Percentiles rank a stretch among this genome's conserved stretches.
These are phyloP conservation scores for Delonix regia DNA, from an alignment of 306 rosid genomes.

Conservation along the genomic window DNA sequence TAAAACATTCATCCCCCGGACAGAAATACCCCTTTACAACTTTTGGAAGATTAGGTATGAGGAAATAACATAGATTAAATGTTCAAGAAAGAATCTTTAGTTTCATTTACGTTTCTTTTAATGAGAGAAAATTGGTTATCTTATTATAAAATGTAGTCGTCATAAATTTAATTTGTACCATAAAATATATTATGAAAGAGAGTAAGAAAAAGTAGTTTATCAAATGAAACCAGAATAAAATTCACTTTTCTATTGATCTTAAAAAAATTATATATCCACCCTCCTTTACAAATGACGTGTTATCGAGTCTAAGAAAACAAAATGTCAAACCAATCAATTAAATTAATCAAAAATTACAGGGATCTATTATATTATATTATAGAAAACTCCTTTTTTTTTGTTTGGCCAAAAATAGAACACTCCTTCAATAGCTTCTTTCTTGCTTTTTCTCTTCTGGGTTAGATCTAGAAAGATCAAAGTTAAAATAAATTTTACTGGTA, in stretches of 20 bases:
- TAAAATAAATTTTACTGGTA: not conserved
- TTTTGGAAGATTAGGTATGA: not conserved
- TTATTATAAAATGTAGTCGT: too few species aligned
- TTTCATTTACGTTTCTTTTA: too few species aligned
- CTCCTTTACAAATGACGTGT: not conserved
- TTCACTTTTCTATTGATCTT: too few species aligned
- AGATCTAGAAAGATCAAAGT: slow-evolving; percentile 1
- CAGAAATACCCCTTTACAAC: not conserved
- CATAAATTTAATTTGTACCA: too few species aligned
- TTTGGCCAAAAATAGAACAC: too few species aligned
- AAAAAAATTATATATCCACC: too few species aligned
- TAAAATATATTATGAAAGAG: too few species aligned
- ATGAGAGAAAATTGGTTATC: too few species aligned
- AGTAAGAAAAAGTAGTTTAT: too few species aligned
- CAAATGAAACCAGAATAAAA: too few species aligned
- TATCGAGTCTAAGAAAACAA: not conserved
- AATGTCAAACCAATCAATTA: not conserved
- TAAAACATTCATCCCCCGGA: not conserved
- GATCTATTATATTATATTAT: not conserved
- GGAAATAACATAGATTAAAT: not conserved
- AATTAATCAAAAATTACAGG: not conserved
- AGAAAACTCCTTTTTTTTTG: too few species aligned
- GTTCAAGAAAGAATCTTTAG: too few species aligned
- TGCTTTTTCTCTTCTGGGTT: slow-evolving; percentile 5
- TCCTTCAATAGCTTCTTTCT: not conserved